These are phyloP conservation scores for Exsudoporus frostii DNA, from an alignment of 768 basidiomycete species.

Conservation along the genomic window DNA sequence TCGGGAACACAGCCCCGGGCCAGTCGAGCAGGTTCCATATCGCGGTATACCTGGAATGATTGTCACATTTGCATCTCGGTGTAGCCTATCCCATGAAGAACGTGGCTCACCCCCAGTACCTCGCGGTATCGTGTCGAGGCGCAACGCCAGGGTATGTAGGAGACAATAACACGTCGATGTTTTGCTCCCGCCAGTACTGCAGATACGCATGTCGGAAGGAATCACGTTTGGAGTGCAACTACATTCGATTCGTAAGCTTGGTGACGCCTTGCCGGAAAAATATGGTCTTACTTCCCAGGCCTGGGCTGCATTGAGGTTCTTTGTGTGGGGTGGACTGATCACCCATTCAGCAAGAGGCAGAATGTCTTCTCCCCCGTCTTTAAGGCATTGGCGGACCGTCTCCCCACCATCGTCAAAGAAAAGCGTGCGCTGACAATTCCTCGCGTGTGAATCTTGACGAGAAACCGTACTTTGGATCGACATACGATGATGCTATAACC, in stretches of 20 bases:
- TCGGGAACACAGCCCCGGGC: constrained; percentile 43
- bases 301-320: constrained; percentile 21
- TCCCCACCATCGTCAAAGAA: constrained; percentile 40
- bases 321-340: constrained; percentile 26
- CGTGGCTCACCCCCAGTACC: constrained; percentile 31
- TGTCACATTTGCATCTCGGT: neutral
- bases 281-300: constrained; percentile 28
- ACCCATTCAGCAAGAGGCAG: constrained; percentile 38
- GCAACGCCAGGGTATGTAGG: constrained; percentile 38
- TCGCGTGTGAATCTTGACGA: neutral
- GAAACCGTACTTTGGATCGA: neutral
- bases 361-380: constrained; percentile 34
- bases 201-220: constrained; percentile 33
- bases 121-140: constrained; percentile 34
- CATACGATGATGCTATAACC: constrained; percentile 33
- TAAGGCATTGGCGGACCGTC: constrained; percentile 18
- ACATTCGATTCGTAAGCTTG: neutral
- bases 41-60: constrained; percentile 35
- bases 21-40: constrained; percentile 46
- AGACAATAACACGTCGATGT: constrained; percentile 39
- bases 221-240: constrained; percentile 34
- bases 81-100: neutral
- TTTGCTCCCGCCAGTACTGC: constrained; percentile 37
- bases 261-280: neutral
- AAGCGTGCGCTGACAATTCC: constrained; percentile 28